Percentiles rank a stretch among this genome's conserved stretches.
These are phyloP conservation scores for Phytophthora foliorum DNA, from an alignment of 352 stramenopile genomes.

Conservation along the genomic window DNA sequence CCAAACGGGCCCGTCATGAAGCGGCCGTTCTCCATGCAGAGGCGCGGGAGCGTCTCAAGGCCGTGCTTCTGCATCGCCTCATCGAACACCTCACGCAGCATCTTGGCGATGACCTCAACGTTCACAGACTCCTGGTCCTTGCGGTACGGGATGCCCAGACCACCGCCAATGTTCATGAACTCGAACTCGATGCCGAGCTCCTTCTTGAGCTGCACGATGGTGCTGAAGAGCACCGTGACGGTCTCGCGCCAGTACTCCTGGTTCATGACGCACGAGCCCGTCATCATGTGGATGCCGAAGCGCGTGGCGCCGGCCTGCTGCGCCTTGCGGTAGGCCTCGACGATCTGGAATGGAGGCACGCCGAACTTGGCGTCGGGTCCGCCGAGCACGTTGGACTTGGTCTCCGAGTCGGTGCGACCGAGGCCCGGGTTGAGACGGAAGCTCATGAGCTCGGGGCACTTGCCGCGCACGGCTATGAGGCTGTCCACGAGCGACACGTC, in stretches of 20 bases:
- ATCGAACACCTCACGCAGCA: slow-evolving; percentile 84
- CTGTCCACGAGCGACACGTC: slow-evolving; percentile 87
- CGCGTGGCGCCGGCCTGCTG: slow-evolving; percentile 81
- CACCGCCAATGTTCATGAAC: slow-evolving; percentile 93
- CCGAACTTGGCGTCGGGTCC: slow-evolving; percentile 92
- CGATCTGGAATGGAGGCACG: slow-evolving; percentile 88
- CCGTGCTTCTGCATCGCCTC: slow-evolving; percentile 76
- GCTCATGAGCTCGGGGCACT: slow-evolving; percentile 87
- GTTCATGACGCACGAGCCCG: slow-evolving; percentile 90
- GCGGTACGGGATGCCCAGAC: slow-evolving; percentile 90
- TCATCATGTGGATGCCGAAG: slow-evolving; percentile 95
- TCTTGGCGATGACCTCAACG: slow-evolving; percentile 70
- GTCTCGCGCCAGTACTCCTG: slow-evolving; percentile 92
- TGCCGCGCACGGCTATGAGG: slow-evolving; percentile 69
- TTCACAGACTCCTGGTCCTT: slow-evolving; percentile 79
- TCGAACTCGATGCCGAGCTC: slow-evolving; percentile 91
- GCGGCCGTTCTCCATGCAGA: slow-evolving; percentile 93
- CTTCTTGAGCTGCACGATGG: slow-evolving; percentile 79
- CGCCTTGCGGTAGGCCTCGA: slow-evolving; percentile 88
- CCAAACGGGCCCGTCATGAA: slow-evolving; percentile 91
- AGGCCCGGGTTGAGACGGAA: slow-evolving; percentile 91
- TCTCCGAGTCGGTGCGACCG: slow-evolving; percentile 90
- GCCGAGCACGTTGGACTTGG: slow-evolving; percentile 90
- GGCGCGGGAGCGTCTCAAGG: slow-evolving; percentile 61
- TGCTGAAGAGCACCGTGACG: slow-evolving; percentile 85